Conservation (phyloP, 192 early-diverging fungal species). For the Kappamyces sp. region DNA sequence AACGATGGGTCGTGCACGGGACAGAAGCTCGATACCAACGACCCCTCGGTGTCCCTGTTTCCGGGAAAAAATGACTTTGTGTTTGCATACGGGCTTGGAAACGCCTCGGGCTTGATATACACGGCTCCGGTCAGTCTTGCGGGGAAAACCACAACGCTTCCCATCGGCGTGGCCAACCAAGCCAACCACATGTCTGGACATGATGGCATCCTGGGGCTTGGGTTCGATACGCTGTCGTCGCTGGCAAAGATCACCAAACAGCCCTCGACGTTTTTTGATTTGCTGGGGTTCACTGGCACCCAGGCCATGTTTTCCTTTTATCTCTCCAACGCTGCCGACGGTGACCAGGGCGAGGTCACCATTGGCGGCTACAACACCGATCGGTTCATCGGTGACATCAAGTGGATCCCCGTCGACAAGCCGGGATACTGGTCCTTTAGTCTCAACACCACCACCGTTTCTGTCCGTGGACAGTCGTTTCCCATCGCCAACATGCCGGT, state of each 20-base stretch:
- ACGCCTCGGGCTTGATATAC: background rate
- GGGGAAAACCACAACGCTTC: no score
- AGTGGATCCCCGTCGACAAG: background rate
- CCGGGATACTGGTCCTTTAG: background rate
- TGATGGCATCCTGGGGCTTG: conserved; percentile 36
- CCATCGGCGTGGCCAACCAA: conserved; percentile 1
- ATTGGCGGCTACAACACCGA: conserved; percentile 8
- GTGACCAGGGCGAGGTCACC: conserved; percentile 18
- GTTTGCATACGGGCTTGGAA: background rate
- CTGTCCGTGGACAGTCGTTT: background rate
- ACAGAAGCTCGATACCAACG: no score
- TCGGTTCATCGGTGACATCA: conserved; percentile 1
- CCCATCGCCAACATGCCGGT: no score
- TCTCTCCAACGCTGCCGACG: conserved; percentile 32
- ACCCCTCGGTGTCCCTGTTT: no score
- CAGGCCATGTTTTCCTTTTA: conserved; percentile 41
- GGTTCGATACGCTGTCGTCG: conserved; percentile 22
- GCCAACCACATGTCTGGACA: conserved; percentile 14
- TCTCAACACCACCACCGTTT: background rate
- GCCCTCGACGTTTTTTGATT: conserved; percentile 24
- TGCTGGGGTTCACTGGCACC: conserved; percentile 13
- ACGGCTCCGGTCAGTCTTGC: no score
- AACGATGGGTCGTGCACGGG: no score
- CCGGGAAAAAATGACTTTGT: no score
- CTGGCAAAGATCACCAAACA: conserved; percentile 19